Evolutionary conservation across 331 rosid genomes (phyloP), one percentile per base, ranked within the genome.

Genomic region (Stylosanthes scabra): DNA sequence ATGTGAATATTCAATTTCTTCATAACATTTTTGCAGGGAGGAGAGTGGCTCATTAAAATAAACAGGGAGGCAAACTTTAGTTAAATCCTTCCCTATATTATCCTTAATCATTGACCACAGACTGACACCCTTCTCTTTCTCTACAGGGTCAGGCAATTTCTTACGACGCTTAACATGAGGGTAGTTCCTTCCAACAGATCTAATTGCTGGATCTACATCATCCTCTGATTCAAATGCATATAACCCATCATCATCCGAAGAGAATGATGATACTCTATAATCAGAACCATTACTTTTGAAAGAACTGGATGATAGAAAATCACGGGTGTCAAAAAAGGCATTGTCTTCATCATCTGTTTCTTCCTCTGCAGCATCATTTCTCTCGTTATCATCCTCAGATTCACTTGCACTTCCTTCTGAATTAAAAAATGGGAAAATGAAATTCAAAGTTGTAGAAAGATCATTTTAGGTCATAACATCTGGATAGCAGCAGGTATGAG

Each of bases 81-180:
- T 93, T 62, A 93, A 93, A 85, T 93, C 98, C 86, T 93, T 93
- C 81, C 98, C 98, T 63, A 93, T 93, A 75, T 93, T 93, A 74
- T 93, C 97, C 83, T 93, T 93, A 63, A 93, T 93, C 97, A 93
- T 91, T 71, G 97, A 93, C 98, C 98, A 93, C 65, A 93, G 98
- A 81, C 98, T 93, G 45, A 93, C 98, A 75, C 97, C 83, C 85
- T 89, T 93, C 88, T 93, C 98, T 78, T 82, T 93, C 74, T 93
- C 98, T 63, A 85, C 86, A 71, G 98, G 98, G 62, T 93, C 96
- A 20, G 98, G 98, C 86, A 93, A 89, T 80, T 93, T 91, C 84
- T 86, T 93, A 45, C 98, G 97, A 54, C 97, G 86, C 86, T 91
- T 93, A 69, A 93, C 81, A 61, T 60, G 27, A 50, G 90, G 86